These are phyloP conservation scores for Atkinsonella hypoxylon DNA, from an alignment of 2,329 filamentous ascomycete species.

Conservation along the genomic window DNA sequence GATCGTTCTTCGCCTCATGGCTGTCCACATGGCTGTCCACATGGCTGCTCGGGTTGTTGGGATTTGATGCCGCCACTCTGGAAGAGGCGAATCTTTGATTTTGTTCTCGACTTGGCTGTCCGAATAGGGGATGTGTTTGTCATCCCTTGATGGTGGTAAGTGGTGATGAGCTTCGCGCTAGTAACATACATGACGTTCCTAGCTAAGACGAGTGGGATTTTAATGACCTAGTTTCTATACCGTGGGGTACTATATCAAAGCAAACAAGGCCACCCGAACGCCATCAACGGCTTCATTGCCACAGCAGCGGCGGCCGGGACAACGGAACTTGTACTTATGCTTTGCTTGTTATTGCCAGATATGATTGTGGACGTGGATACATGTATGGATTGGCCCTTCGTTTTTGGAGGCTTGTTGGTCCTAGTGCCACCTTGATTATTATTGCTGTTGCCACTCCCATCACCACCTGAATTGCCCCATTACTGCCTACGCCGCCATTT, in stretches of 20 bases:
- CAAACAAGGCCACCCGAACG: background rate
- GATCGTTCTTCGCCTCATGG: background rate
- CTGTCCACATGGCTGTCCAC: background rate
- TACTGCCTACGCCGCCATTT: too few species aligned
- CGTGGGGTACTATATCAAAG: background rate
- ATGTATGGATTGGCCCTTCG: background rate
- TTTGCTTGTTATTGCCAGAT: background rate
- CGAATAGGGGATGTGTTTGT: too few species aligned
- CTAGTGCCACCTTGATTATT: background rate
- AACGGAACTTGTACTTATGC: background rate
- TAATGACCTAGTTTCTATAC: too few species aligned
- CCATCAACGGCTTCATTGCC: background rate
- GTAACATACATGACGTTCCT: background rate
- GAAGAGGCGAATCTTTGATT: background rate
- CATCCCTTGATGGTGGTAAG: background rate
- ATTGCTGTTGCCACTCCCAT: background rate
- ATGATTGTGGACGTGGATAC: background rate
- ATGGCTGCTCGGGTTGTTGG: background rate
- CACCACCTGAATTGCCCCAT: too few species aligned
- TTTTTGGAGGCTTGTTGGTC: background rate
- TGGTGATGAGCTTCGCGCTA: background rate
- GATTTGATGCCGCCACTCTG: background rate
- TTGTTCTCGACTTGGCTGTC: background rate
- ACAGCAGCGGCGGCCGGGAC: background rate
- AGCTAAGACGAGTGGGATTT: too few species aligned